phyloP scores from a whole-genome alignment of 495 filamentous ascomycete genomes.

The Clohesyomyces aquaticus region DNA sequence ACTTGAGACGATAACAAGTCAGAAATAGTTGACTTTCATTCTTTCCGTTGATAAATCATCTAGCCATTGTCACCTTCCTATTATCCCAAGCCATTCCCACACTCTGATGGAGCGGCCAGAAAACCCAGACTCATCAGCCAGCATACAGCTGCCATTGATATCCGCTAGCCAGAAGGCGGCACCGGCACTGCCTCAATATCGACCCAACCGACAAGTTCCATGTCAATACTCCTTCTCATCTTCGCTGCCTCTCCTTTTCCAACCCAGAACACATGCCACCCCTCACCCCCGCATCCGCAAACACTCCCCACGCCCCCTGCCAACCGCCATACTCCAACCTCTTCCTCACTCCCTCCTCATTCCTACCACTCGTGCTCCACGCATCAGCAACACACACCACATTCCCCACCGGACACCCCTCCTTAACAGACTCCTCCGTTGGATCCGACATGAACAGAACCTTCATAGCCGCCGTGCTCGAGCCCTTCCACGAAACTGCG shows the following conservation, averaged over 20 bases:
- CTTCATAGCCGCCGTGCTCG: background rate
- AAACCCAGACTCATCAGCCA: too few relatives aligned
- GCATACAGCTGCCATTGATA: background rate
- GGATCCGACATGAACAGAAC: background rate
- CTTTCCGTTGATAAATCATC: background rate
- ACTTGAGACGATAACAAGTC: background rate
- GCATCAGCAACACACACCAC: constrained; percentile 7
- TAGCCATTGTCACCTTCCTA: too few relatives aligned
- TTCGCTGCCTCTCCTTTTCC: background rate
- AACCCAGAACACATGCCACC: constrained; percentile 14
- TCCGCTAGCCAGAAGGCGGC: background rate
- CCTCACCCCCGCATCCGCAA: constrained; percentile 7
- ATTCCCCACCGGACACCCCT: background rate
- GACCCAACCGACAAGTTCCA: background rate
- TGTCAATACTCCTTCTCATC: background rate
- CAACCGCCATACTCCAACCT: background rate
- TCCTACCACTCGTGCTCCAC: background rate
- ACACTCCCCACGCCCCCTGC: background rate
- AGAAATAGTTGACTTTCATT: too few relatives aligned
- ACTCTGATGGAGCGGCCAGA: too few relatives aligned
- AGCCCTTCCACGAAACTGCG: background rate
- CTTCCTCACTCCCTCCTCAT: background rate
- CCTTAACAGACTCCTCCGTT: background rate
- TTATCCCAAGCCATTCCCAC: too few relatives aligned
- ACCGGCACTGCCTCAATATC: constrained; percentile 1